Evolutionary conservation across 2,329 filamentous ascomycete genomes (phyloP).

Genomic region (Zalaria obscura): DNA sequence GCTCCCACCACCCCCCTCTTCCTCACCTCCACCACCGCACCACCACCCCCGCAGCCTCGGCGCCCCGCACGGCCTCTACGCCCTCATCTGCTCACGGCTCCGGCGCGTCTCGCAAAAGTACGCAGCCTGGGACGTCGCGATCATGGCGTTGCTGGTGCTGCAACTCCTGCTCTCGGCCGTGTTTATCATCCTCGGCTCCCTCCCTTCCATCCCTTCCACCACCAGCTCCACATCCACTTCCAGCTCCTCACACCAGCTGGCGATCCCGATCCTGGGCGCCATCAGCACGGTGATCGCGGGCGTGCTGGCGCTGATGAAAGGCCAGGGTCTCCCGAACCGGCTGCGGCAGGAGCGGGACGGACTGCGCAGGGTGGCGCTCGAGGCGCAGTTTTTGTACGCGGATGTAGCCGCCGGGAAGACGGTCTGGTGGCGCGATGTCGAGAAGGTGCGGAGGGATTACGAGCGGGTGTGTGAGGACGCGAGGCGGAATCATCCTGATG

Average conservation of each 20-base stretch:
- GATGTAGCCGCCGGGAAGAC: constrained; percentile 16
- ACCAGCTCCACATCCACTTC: constrained; percentile 16
- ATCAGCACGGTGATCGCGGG: constrained; percentile 20
- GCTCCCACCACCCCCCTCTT: constrained; percentile 6
- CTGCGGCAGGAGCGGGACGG: constrained; percentile 18
- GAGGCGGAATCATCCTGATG: constrained; percentile 20
- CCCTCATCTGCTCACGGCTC: constrained; percentile 8
- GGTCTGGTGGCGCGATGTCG: constrained; percentile 18
- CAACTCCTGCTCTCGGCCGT: constrained; percentile 20
- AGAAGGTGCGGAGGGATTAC: constrained; percentile 19
- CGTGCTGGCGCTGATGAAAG: constrained; percentile 18
- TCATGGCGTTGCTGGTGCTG: constrained; percentile 16
- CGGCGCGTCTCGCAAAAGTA: constrained; percentile 14
- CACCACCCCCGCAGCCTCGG: constrained; percentile 13
- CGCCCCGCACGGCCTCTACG: constrained; percentile 14
- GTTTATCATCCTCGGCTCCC: constrained; percentile 20
- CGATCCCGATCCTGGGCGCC: constrained; percentile 17
- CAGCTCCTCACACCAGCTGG: constrained; percentile 12
- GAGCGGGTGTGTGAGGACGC: constrained; percentile 17
- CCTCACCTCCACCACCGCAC: not conserved
- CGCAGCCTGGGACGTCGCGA: constrained; percentile 15
- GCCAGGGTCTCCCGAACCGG: constrained; percentile 21
- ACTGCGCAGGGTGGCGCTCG: constrained; percentile 17
- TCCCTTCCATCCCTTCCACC: constrained; percentile 17
- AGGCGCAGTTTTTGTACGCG: constrained; percentile 21